Evolutionary conservation across 345 rosid species (phyloP).

Genomic region (Citrus cavaleriei): DNA sequence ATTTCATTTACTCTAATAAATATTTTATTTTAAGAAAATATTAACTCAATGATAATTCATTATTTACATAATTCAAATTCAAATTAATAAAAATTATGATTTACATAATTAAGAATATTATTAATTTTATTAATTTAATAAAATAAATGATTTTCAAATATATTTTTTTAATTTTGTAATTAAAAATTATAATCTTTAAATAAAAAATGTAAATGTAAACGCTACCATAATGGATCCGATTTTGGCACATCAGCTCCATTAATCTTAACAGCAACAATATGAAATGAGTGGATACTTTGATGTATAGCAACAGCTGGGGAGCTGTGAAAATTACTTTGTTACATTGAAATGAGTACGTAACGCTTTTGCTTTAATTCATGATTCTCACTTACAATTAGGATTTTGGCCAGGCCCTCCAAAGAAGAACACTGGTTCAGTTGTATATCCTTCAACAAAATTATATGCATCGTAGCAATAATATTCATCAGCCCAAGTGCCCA

Average conservation of each 20-base stretch:
- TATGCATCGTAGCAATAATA: slow-evolving; percentile 25
- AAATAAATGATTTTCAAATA: no score
- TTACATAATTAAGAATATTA: no score
- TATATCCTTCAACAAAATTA: slow-evolving; percentile 7
- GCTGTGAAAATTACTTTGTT: not conserved
- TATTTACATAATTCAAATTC: no score
- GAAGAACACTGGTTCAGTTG: slow-evolving; percentile 29
- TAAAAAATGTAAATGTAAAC: no score
- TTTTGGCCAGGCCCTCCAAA: slow-evolving; percentile 50
- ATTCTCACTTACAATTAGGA: slow-evolving; percentile 23
- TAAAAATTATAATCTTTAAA: no score
- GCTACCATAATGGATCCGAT: not conserved
- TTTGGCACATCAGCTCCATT: not conserved
- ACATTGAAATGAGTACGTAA: not conserved
- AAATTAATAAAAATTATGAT: no score
- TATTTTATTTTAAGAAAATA: no score
- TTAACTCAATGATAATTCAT: no score
- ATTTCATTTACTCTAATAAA: no score
- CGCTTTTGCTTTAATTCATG: not conserved
- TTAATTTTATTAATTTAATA: no score
- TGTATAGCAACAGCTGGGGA: not conserved
- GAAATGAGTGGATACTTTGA: not conserved
- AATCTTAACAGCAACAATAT: not conserved
- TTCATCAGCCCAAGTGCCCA: slow-evolving; percentile 24
- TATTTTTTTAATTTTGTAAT: no score